Conservation (phyloP, 108 stramenopile genomes). For the Discostella stelligeroides region DNA sequence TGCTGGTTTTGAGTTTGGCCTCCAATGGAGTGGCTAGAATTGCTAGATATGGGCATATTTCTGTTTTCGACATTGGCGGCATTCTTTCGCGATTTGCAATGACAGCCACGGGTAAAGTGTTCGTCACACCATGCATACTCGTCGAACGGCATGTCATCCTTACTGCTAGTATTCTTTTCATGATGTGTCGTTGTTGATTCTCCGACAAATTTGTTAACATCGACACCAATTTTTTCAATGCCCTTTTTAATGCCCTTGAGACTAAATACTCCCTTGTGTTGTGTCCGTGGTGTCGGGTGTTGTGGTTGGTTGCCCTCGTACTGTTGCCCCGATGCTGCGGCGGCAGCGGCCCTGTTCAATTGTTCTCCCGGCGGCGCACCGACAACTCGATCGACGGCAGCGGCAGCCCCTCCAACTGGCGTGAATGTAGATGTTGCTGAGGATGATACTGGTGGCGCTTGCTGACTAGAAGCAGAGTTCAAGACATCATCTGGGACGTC, state of each 20-base stretch:
- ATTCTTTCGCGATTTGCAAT: conserved; percentile 22
- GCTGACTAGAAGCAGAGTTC: conserved; percentile 19
- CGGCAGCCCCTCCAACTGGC: conserved; percentile 7
- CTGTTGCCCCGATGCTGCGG: conserved; percentile 1
- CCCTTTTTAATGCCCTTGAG: conserved; percentile 51
- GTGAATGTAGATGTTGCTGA: neutral
- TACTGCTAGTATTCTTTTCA: conserved; percentile 1
- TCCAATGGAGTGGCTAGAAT: conserved; percentile 9
- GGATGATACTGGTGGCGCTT: neutral
- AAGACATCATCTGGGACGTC: conserved; percentile 40
- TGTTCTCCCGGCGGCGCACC: conserved; percentile 23
- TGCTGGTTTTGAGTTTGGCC: conserved; percentile 8
- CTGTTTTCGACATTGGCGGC: no score
- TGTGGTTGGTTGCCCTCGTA: conserved; percentile 10
- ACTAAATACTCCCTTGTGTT: conserved; percentile 19
- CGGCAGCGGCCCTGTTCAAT: conserved; percentile 16
- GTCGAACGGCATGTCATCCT: conserved; percentile 35
- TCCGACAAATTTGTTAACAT: conserved; percentile 13
- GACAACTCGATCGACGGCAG: conserved; percentile 22
- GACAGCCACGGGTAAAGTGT: conserved; percentile 56
- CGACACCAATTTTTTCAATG: conserved; percentile 40
- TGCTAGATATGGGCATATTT: neutral
- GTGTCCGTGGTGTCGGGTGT: neutral
- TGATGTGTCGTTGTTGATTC: neutral
- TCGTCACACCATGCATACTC: conserved; percentile 57